Evolutionary conservation across 225 moss, liverwort and hornwort genomes (phyloP).

Genomic region (Lunularia cruciata): DNA sequence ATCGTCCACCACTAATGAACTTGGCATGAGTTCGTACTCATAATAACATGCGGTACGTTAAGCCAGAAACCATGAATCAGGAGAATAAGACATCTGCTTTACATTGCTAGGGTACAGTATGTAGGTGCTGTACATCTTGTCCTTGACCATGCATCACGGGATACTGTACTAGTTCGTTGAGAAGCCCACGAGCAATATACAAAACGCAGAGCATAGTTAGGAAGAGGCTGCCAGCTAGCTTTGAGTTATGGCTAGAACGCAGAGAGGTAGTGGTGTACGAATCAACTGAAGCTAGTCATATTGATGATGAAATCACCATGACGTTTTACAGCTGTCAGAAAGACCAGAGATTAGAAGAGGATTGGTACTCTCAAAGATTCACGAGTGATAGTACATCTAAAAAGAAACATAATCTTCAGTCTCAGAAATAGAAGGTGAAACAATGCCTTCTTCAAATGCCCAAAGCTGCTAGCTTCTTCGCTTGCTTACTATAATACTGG

Average conservation of each 20-base stretch:
- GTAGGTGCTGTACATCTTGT: no score
- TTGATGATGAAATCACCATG: neutral
- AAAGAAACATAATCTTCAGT: neutral
- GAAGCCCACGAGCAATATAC: no score
- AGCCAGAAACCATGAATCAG: no score
- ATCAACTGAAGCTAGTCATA: neutral
- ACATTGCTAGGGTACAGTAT: no score
- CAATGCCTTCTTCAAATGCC: slow-evolving; percentile 8
- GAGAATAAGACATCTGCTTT: no score
- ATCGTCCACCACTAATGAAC: no score
- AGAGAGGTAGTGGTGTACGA: neutral
- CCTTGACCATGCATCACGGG: neutral
- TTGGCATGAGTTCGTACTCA: no score
- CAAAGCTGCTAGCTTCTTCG: slow-evolving; percentile 4
- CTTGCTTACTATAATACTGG: slow-evolving; percentile 1
- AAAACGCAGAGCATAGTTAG: no score
- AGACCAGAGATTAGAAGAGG: neutral
- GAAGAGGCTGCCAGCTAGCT: neutral
- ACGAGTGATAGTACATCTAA: neutral
- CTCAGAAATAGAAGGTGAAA: neutral
- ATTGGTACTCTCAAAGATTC: neutral
- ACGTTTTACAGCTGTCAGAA: neutral
- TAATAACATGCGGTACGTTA: no score
- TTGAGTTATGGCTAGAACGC: neutral
- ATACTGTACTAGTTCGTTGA: no score